These are phyloP conservation scores for Capronia coronata DNA, from an alignment of 2,329 filamentous ascomycete species.

Conservation along the genomic window DNA sequence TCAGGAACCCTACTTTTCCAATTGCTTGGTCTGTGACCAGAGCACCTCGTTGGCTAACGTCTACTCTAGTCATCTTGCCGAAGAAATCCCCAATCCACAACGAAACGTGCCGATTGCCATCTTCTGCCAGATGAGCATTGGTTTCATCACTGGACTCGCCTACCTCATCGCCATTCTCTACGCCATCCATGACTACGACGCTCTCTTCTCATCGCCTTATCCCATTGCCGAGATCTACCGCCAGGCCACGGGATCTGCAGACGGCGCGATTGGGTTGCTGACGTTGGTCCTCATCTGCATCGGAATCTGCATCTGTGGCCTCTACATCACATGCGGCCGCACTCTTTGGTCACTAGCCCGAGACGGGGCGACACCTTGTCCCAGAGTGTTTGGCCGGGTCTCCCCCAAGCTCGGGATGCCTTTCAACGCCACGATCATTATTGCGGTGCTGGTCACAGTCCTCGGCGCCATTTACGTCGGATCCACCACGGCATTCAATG, in stretches of 20 bases:
- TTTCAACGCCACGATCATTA: conserved; percentile 51
- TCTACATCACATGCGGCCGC: conserved; percentile 55
- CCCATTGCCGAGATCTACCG: conserved; percentile 62
- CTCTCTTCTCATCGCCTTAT: conserved; percentile 44
- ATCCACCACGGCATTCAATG: conserved; percentile 44
- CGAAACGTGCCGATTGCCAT: conserved; percentile 50
- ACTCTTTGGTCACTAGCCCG: conserved; percentile 58
- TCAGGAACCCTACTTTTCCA: conserved; percentile 28
- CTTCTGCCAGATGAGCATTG: conserved; percentile 44
- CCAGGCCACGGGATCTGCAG: conserved; percentile 49
- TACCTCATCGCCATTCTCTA: conserved; percentile 52
- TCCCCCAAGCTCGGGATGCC: conserved; percentile 45
- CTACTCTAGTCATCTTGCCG: conserved; percentile 53
- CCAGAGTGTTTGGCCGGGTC: conserved; percentile 45
- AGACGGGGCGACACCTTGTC: conserved; percentile 52
- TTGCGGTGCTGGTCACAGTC: conserved; percentile 43
- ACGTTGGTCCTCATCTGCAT: conserved; percentile 50
- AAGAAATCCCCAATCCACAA: conserved; percentile 60
- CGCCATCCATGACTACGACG: conserved; percentile 42
- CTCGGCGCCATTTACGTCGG: conserved; percentile 40
- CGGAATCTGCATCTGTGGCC: conserved; percentile 48
- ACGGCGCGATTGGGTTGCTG: conserved; percentile 48
- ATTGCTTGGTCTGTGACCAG: too few relatives aligned
- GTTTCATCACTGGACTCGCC: conserved; percentile 42
- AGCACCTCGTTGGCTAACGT: neutral